phyloP scores from a whole-genome alignment of 805 yeast species.

The Debaryomyces castellii region DNA sequence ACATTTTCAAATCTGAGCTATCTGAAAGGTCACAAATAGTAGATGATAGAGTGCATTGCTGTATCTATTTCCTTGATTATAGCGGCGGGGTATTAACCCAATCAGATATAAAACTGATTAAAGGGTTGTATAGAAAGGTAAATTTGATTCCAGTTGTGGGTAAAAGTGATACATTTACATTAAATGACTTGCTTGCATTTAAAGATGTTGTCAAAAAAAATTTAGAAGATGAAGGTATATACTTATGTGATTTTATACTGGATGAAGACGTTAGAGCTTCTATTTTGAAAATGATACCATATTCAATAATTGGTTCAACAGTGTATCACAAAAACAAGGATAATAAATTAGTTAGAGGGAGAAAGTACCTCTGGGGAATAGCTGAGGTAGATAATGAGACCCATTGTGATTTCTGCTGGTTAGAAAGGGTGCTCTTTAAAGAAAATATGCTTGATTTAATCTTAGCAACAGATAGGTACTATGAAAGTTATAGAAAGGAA shows the following conservation, averaged over 20 bases:
- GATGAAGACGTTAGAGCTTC: conserved; percentile 30
- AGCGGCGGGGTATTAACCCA: conserved; percentile 50
- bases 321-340: conserved; percentile 21
- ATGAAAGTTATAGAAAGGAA: conserved; percentile 64
- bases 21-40: conserved; percentile 25
- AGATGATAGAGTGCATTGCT: conserved; percentile 79
- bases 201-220: conserved; percentile 23
- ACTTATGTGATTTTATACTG: conserved; percentile 29
- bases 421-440: conserved; percentile 65
- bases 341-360: conserved; percentile 59
- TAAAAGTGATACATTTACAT: conserved; percentile 34
- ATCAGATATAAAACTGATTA: conserved; percentile 37
- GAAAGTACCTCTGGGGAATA: conserved; percentile 82
- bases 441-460: conserved; percentile 77
- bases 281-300: conserved; percentile 56
- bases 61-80: conserved; percentile 80
- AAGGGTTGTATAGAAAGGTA: conserved; percentile 28
- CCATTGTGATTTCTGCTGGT: conserved; percentile 72
- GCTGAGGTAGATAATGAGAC: conserved; percentile 77
- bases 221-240: conserved; percentile 23
- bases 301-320: conserved; percentile 68
- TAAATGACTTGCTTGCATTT: conserved; percentile 23
- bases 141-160: conserved; percentile 41
- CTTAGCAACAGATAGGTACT: conserved; percentile 72
- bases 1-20: conserved; percentile 67